Evolutionary conservation across 768 basidiomycete species (phyloP).

Genomic region (Boletus sp.): DNA sequence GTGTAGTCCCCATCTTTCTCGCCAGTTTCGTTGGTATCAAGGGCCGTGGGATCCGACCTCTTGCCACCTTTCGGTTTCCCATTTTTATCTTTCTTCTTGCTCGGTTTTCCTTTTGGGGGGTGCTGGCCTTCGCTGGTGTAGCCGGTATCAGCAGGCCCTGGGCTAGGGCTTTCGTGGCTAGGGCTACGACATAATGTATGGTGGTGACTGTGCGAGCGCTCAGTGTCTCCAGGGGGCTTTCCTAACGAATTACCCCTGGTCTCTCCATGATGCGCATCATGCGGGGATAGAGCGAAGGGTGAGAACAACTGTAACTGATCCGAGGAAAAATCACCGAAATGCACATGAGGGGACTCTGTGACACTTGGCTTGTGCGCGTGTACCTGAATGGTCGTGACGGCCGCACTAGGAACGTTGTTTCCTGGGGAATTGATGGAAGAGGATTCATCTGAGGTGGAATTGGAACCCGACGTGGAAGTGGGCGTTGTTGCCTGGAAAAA

Average conservation of each 20-base stretch:
- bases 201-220: slow-evolving; percentile 24
- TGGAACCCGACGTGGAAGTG: slow-evolving; percentile 39
- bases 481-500: slow-evolving; percentile 28
- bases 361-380: slow-evolving; percentile 30
- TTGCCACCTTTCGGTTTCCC: slow-evolving; percentile 19
- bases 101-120: slow-evolving; percentile 22
- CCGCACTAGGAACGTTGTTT: slow-evolving; percentile 17
- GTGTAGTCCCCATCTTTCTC: slow-evolving; percentile 23
- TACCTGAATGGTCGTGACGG: slow-evolving; percentile 14
- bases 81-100: slow-evolving; percentile 20
- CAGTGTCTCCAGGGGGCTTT: slow-evolving; percentile 7
- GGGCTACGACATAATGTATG: slow-evolving; percentile 10
- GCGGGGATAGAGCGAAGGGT: slow-evolving; percentile 16
- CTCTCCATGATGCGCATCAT: neutral
- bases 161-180: slow-evolving; percentile 14
- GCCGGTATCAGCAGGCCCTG: slow-evolving; percentile 18
- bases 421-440: slow-evolving; percentile 29
- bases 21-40: slow-evolving; percentile 13
- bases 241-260: neutral
- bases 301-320: slow-evolving; percentile 30
- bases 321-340: slow-evolving; percentile 29
- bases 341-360: slow-evolving; percentile 28
- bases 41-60: slow-evolving; percentile 13
- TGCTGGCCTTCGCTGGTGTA: slow-evolving; percentile 33
- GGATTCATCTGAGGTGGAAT: slow-evolving; percentile 43